phyloP scores from a whole-genome alignment of 2,329 filamentous ascomycete species.

The Monascus ruber region DNA sequence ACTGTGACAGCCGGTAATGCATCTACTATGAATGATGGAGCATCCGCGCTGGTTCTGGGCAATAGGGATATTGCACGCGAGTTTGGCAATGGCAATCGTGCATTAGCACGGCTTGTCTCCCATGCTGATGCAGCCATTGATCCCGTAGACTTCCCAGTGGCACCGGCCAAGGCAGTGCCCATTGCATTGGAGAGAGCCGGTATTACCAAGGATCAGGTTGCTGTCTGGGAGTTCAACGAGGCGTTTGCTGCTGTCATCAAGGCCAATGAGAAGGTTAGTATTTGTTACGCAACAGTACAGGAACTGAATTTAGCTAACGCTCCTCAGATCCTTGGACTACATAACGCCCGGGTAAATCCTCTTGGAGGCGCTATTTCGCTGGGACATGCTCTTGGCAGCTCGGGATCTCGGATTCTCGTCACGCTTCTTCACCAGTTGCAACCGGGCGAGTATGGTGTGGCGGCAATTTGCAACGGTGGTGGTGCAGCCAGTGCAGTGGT shows the following conservation, averaged over 20 bases:
- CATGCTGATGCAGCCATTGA: conserved; percentile 85
- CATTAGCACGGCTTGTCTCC: conserved; percentile 75
- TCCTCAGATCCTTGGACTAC: conserved; percentile 62
- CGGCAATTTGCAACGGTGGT: conserved; percentile 93
- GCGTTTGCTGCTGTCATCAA: conserved; percentile 93
- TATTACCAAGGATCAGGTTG: conserved; percentile 81
- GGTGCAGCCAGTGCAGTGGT: conserved; percentile 86
- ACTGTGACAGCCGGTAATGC: conserved; percentile 93
- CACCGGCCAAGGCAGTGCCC: conserved; percentile 83
- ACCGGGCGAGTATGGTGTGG: conserved; percentile 85
- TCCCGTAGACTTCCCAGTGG: conserved; percentile 86
- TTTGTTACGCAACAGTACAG: not conserved
- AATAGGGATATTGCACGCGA: conserved; percentile 70
- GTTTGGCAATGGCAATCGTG: conserved; percentile 65
- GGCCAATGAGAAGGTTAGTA: conserved; percentile 70
- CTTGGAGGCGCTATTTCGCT: conserved; percentile 85
- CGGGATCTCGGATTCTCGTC: conserved; percentile 79
- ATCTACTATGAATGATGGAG: conserved; percentile 89
- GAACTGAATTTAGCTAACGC: conserved; percentile 6
- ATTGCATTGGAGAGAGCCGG: conserved; percentile 80
- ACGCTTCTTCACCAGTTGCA: conserved; percentile 86
- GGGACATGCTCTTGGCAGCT: conserved; percentile 87
- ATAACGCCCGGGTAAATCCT: conserved; percentile 71
- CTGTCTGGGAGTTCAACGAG: conserved; percentile 97
- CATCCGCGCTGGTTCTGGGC: conserved; percentile 75